Base-by-base conservation (phyloP, 305 asterid species). In the Fraxinus ornus region DNA sequence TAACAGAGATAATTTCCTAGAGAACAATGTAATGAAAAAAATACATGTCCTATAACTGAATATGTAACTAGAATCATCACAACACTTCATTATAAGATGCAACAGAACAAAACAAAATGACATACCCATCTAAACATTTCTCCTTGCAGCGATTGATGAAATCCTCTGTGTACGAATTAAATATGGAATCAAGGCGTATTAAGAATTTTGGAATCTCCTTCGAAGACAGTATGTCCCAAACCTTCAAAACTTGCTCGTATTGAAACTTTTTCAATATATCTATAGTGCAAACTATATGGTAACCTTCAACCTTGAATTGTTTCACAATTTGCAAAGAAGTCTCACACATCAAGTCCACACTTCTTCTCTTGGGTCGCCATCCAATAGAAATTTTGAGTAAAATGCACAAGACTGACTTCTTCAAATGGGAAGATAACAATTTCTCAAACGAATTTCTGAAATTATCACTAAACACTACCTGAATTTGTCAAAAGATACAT, bases 281-380 rank as follows among this genome's bases (percentile, higher is more conserved):
- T 52, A 86, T 80, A 44, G 97, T 85, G 89, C 95, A 92, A 76
- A 94, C 82, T 44, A 87, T 70, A 75, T 72, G 88, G 75, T 83
- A 78, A 47, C 84, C 84, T 37, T 89, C 92, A 79, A 92, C 90
- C 88, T 90, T 91, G 79, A 90, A 89, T 47, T 89, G 90, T 68
- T 94, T 89, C 84, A 92, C 81, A 68, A 89, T 79, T 72, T 90
- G 87, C 1, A 84, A 85, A 79, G 94, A 89, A 81, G 70, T 80
- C 82, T 88, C 86, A 30, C 92, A 89, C 57, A 77, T 33, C 82
- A 75, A 64, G 82, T 93, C 93, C 81, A 89, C 88, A 36, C 76
- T 85, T 79, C 81, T 80, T 79, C 86, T 94, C 88, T 86, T 87
- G 12, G 95, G 97, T 80, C 95, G 89, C 98, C 98, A 91, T 76